Evolutionary conservation across 2,329 filamentous ascomycete genomes (phyloP).

Genomic region (Colletotrichum sp.): DNA sequence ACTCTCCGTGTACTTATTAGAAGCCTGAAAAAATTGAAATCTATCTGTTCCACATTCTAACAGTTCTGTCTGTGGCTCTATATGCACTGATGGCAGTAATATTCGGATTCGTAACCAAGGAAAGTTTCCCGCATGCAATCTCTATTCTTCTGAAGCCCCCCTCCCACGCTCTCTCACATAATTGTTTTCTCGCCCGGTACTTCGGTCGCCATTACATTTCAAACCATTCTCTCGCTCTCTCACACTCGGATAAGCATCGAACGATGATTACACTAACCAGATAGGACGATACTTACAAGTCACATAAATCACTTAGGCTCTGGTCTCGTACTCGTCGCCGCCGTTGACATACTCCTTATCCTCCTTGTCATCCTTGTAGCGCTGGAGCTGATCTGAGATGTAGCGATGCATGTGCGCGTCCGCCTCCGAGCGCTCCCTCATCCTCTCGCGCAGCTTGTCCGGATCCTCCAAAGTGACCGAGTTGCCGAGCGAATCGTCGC

Average conservation of each 20-base stretch:
- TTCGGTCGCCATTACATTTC: neutral
- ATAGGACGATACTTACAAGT: neutral
- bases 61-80: constrained; percentile 8
- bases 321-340: constrained; percentile 51
- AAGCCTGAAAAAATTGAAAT: neutral
- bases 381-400: constrained; percentile 79
- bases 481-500: constrained; percentile 28
- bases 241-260: neutral
- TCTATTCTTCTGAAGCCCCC: neutral
- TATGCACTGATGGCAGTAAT: constrained; percentile 5
- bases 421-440: constrained; percentile 56
- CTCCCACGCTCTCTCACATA: neutral
- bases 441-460: constrained; percentile 51
- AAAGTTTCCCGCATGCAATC: neutral
- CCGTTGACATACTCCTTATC: constrained; percentile 29
- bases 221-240: neutral
- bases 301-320: neutral
- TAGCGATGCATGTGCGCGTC: constrained; percentile 80
- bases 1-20: neutral
- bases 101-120: neutral
- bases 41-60: constrained; percentile 11
- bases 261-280: neutral
- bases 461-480: constrained; percentile 14
- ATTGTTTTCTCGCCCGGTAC: neutral
- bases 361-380: constrained; percentile 55